phyloP scores from a whole-genome alignment of 176 grass and related monocot genomes.

The sorghum (Sorghum bicolor) region DNA sequence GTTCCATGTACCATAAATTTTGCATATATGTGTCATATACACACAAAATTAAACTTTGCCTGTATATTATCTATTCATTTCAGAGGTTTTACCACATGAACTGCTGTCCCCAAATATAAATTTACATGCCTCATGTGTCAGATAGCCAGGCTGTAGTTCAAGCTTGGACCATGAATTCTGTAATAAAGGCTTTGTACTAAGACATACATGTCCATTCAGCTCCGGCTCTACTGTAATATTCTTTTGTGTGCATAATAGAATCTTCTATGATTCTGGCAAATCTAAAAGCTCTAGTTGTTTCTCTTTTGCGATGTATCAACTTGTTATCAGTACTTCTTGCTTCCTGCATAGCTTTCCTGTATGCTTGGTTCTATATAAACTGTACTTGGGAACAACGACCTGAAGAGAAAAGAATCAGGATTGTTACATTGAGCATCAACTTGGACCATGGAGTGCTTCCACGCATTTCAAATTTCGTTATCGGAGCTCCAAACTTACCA shows the following conservation, averaged over 20 bases:
- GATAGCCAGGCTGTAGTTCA: neutral
- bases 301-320: neutral
- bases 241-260: slow-evolving; percentile 8
- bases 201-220: slow-evolving; percentile 1
- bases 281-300: neutral
- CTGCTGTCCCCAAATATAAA: slow-evolving; percentile 3
- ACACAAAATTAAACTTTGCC: slow-evolving; percentile 11
- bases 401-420: neutral
- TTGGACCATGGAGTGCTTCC: neutral
- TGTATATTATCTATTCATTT: slow-evolving; percentile 31
- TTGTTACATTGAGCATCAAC: slow-evolving; percentile 2
- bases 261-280: neutral
- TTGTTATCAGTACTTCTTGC: slow-evolving; percentile 6
- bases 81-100: slow-evolving; percentile 13
- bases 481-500: neutral
- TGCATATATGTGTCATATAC: slow-evolving; percentile 17
- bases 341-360: neutral
- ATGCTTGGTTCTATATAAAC: slow-evolving; percentile 15
- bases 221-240: neutral
- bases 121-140: neutral
- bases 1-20: slow-evolving; percentile 25
- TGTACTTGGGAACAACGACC: neutral
- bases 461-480: neutral
- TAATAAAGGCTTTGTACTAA: neutral
- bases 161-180: slow-evolving; percentile 6